Evolutionary conservation across 73 alveolate species (phyloP).

Genomic region (Durusdinium trenchii): DNA sequence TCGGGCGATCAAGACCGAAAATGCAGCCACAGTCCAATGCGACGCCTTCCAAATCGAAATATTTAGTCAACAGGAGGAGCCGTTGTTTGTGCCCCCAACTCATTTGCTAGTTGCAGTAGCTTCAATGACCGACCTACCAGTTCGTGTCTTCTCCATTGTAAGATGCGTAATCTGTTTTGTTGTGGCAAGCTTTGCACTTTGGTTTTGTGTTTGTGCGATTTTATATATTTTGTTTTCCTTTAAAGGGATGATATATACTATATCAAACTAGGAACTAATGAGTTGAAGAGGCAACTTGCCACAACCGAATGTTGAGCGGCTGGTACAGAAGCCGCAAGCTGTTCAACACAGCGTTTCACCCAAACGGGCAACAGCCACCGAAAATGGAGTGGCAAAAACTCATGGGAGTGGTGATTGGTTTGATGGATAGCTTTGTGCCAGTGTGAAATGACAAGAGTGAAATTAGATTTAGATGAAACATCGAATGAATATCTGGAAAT

Average conservation of each 20-base stretch:
- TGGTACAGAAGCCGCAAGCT: too few relatives aligned
- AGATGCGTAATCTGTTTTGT: slow-evolving; percentile 28
- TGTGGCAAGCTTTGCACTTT: slow-evolving; percentile 38
- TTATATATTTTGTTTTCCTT: neutral
- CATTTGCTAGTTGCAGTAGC: neutral
- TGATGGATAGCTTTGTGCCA: too few relatives aligned
- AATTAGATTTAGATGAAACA: too few relatives aligned
- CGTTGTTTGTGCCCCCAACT: neutral
- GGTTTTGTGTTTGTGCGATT: slow-evolving; percentile 11
- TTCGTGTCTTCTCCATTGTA: neutral
- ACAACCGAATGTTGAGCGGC: too few relatives aligned
- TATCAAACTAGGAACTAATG: neutral
- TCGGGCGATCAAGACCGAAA: slow-evolving; percentile 23
- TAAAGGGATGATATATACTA: neutral
- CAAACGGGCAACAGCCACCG: too few relatives aligned
- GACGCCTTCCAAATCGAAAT: neutral
- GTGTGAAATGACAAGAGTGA: too few relatives aligned
- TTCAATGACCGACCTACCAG: neutral
- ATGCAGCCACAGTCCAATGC: neutral
- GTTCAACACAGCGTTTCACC: too few relatives aligned
- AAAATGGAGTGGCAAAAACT: too few relatives aligned
- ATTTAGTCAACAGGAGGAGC: slow-evolving; percentile 21
- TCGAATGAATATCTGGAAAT: too few relatives aligned
- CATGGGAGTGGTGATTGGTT: too few relatives aligned
- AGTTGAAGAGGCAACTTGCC: slow-evolving; percentile 36